Conservation (phyloP, 2,329 filamentous ascomycete species). For the Hypoxylon sp. region DNA sequence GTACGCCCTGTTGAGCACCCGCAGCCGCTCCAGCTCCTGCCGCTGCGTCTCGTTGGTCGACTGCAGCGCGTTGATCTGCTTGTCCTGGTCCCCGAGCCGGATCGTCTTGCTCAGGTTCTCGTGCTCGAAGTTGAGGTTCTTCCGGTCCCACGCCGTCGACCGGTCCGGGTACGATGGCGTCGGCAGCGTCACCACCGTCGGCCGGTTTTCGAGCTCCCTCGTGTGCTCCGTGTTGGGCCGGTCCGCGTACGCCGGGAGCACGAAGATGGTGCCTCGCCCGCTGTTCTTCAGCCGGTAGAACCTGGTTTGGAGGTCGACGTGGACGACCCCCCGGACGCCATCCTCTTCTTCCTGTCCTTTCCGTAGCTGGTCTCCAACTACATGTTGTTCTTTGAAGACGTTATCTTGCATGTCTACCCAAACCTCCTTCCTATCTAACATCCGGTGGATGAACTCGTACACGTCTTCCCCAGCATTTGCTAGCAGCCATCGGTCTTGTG, state of each 20-base stretch:
- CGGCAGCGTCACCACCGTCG: slow-evolving; percentile 48
- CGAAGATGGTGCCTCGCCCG: slow-evolving; percentile 58
- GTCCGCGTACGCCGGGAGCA: slow-evolving; percentile 58
- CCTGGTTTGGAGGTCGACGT: slow-evolving; percentile 58
- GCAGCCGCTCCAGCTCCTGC: slow-evolving; percentile 30
- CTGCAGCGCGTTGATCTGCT: slow-evolving; percentile 15
- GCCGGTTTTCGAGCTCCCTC: slow-evolving; percentile 54
- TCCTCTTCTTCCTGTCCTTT: slow-evolving; percentile 32
- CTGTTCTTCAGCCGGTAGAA: slow-evolving; percentile 60
- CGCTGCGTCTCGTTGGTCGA: slow-evolving; percentile 16
- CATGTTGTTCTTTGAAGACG: slow-evolving; percentile 49
- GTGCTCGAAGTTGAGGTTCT: slow-evolving; percentile 28
- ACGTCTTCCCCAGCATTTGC: slow-evolving; percentile 63
- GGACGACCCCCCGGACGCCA: slow-evolving; percentile 54
- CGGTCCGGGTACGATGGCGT: slow-evolving; percentile 31
- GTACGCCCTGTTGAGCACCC: slow-evolving; percentile 25
- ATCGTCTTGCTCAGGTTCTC: slow-evolving; percentile 4
- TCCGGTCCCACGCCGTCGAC: slow-evolving; percentile 38
- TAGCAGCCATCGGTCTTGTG: slow-evolving; percentile 64
- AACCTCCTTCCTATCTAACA: slow-evolving; percentile 57
- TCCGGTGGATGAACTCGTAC: slow-evolving; percentile 54
- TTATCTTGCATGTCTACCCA: slow-evolving; percentile 48
- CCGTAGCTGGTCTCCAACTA: slow-evolving; percentile 52
- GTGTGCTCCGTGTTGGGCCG: slow-evolving; percentile 57
- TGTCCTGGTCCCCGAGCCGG: slow-evolving; percentile 22